These are phyloP conservation scores for Entomortierella lignicola DNA, from an alignment of 192 early-diverging fungal genomes.

Conservation along the genomic window DNA sequence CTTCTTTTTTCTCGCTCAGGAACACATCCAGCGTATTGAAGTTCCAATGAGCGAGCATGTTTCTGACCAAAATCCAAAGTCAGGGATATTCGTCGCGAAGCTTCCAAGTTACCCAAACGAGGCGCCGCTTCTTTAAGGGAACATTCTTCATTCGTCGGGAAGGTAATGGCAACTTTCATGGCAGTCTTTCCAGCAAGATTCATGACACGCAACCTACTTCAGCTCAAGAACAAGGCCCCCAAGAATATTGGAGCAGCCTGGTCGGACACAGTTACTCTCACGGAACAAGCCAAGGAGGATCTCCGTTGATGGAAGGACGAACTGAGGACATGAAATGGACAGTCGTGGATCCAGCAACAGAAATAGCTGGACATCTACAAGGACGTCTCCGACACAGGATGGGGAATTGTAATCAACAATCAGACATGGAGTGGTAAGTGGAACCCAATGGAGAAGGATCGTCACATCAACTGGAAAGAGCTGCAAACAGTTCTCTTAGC, in stretches of 20 bases:
- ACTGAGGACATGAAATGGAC: conserved; percentile 36
- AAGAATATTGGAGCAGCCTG: background rate
- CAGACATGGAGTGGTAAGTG: conserved; percentile 3
- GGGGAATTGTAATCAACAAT: conserved; percentile 20
- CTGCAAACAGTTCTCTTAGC: conserved; percentile 5
- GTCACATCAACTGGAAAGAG: conserved; percentile 37
- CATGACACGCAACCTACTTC: conserved; percentile 17
- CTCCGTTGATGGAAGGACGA: conserved; percentile 21
- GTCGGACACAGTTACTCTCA: conserved; percentile 8
- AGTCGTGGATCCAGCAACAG: conserved; percentile 20
- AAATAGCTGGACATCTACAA: conserved; percentile 18
- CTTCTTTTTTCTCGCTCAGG: too few relatives aligned
- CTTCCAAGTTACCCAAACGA: conserved; percentile 1
- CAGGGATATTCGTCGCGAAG: conserved; percentile 28
- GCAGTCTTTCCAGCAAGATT: conserved; percentile 47
- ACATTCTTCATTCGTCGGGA: conserved; percentile 35
- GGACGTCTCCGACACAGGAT: conserved; percentile 42
- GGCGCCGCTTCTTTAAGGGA: conserved; percentile 14
- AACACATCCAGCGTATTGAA: too few relatives aligned
- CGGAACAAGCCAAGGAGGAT: conserved; percentile 5
- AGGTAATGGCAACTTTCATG: conserved; percentile 17
- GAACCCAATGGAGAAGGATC: background rate
- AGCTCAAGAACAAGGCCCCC: conserved; percentile 38
- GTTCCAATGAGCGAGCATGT: too few relatives aligned
- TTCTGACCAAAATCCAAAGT: background rate